phyloP scores from a whole-genome alignment of 148 eudicot species.

The Polygonum maritimum region DNA sequence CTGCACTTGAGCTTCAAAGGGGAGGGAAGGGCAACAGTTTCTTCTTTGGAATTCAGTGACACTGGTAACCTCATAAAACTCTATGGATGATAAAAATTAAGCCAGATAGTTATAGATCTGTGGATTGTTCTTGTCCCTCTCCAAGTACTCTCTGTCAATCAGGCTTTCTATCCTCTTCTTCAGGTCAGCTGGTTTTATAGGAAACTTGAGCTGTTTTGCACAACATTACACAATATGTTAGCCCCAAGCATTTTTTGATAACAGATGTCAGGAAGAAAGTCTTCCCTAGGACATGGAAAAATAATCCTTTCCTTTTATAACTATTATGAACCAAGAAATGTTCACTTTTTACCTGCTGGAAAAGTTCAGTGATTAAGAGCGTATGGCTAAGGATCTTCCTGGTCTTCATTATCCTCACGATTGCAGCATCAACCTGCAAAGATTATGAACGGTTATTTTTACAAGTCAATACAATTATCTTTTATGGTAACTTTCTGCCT shows the following conservation, averaged over 20 bases:
- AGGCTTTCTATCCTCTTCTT: slow-evolving; percentile 98
- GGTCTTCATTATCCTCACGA: slow-evolving; percentile 98
- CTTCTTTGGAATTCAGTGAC: background rate
- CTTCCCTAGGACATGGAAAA: too few relatives aligned
- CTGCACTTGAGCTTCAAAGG: slow-evolving; percentile 6
- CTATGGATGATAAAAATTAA: slow-evolving; percentile 15
- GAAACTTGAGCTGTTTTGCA: slow-evolving; percentile 82
- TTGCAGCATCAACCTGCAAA: slow-evolving; percentile 88
- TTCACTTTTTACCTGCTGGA: slow-evolving; percentile 67
- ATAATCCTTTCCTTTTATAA: too few relatives aligned
- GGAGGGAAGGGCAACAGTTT: background rate
- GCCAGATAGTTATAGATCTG: slow-evolving; percentile 97
- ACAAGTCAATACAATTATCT: background rate
- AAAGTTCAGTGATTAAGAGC: slow-evolving; percentile 87
- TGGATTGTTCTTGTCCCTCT: slow-evolving; percentile 91
- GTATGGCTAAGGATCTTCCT: slow-evolving; percentile 96
- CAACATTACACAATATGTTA: background rate
- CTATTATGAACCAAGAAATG: background rate
- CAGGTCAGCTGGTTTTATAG: slow-evolving; percentile 91
- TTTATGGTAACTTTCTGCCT: background rate
- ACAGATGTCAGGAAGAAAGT: background rate
- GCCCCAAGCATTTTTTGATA: background rate
- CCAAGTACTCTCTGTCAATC: slow-evolving; percentile 89
- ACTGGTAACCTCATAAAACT: background rate
- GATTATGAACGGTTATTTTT: background rate